These are phyloP conservation scores for Penicillium turbatum DNA, from an alignment of 495 filamentous ascomycete genomes.

Conservation along the genomic window DNA sequence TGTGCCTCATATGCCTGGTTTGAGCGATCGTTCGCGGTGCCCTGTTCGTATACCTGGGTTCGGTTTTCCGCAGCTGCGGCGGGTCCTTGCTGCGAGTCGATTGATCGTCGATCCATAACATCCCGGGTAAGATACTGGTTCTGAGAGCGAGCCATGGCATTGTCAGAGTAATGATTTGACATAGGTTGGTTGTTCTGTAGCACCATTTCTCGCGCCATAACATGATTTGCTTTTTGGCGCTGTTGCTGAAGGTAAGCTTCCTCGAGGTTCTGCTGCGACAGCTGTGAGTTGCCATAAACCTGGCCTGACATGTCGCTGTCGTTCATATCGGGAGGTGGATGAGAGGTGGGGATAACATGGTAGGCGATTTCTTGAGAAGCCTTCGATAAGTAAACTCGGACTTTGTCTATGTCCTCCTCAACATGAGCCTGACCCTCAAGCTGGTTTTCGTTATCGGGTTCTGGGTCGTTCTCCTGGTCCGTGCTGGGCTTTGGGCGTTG, in stretches of 20 bases:
- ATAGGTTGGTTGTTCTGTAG: conserved; percentile 47
- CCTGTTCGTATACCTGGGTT: conserved; percentile 36
- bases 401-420: conserved; percentile 50
- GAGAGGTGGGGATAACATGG: conserved; percentile 49
- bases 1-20: conserved; percentile 56
- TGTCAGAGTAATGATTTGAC: conserved; percentile 42
- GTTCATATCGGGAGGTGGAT: conserved; percentile 42
- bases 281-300: conserved; percentile 43
- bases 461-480: conserved; percentile 35
- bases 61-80: conserved; percentile 37
- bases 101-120: conserved; percentile 33
- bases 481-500: conserved; percentile 37
- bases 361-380: conserved; percentile 53
- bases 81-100: conserved; percentile 39
- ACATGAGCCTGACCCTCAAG: conserved; percentile 57
- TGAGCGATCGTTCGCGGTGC: conserved; percentile 49
- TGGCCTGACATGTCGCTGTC: conserved; percentile 47
- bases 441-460: conserved; percentile 49
- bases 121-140: conserved; percentile 34
- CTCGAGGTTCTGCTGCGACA: conserved; percentile 46
- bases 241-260: conserved; percentile 49
- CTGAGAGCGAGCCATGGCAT: conserved; percentile 30
- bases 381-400: conserved; percentile 49
- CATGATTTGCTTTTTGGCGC: conserved; percentile 42
- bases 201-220: conserved; percentile 43